A percentile compares a stretch with the other conserved stretches of the same genome.
These are phyloP conservation scores for Penicillium pancosmium DNA, from an alignment of 495 filamentous ascomycete genomes.

Conservation along the genomic window DNA sequence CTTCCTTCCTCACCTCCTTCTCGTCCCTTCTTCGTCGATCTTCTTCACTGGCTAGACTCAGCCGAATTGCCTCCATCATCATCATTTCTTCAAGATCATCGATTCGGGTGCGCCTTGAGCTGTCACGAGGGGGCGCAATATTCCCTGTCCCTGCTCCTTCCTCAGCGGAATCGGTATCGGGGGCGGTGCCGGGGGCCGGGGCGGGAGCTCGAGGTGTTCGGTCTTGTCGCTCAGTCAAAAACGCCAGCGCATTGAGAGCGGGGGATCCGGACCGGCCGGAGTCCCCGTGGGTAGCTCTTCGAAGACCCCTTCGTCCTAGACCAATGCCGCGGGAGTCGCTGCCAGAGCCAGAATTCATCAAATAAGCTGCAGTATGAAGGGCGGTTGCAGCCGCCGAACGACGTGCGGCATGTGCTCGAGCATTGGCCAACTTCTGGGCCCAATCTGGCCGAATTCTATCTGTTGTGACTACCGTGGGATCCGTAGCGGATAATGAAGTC, in stretches of 20 bases:
- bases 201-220: slow-evolving; percentile 21
- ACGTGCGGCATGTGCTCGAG: slow-evolving; percentile 79
- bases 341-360: slow-evolving; percentile 70
- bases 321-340: slow-evolving; percentile 49
- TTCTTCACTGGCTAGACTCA: slow-evolving; percentile 88
- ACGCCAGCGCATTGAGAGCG: slow-evolving; percentile 53
- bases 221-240: slow-evolving; percentile 50
- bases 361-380: slow-evolving; percentile 90
- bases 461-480: slow-evolving; percentile 83
- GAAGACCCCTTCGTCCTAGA: slow-evolving; percentile 51
- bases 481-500: slow-evolving; percentile 79
- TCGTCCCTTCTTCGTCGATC: slow-evolving; percentile 81
- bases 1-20: slow-evolving; percentile 77
- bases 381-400: slow-evolving; percentile 93
- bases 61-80: slow-evolving; percentile 93
- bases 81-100: slow-evolving; percentile 97
- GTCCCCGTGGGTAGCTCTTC: slow-evolving; percentile 41
- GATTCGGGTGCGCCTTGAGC: slow-evolving; percentile 65
- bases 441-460: slow-evolving; percentile 93
- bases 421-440: slow-evolving; percentile 84
- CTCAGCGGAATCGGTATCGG: slow-evolving; percentile 44
- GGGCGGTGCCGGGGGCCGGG: slow-evolving; percentile 36
- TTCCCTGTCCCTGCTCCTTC: slow-evolving; percentile 43
- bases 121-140: slow-evolving; percentile 53
- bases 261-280: slow-evolving; percentile 44